Conservation (phyloP, 2,329 filamentous ascomycete genomes). For the Ceratocystis papillata region DNA sequence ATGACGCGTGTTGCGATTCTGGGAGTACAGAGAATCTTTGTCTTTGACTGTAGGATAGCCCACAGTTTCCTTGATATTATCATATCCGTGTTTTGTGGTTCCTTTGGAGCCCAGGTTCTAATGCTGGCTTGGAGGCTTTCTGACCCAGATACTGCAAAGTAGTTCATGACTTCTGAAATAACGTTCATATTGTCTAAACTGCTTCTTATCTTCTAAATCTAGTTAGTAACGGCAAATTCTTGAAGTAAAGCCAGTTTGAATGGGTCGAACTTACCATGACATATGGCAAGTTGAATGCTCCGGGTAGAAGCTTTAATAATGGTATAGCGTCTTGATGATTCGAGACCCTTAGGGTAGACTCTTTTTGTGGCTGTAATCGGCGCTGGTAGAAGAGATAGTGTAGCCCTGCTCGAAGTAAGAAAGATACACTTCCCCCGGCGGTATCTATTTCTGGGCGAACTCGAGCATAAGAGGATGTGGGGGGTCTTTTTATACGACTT, state of each 20-base stretch:
- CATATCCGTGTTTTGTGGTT: not conserved
- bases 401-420: conserved; percentile 14
- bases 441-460: not conserved
- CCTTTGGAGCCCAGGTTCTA: not conserved
- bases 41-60: conserved; percentile 22
- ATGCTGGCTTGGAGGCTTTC: conserved; percentile 20
- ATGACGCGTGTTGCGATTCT: not conserved
- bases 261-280: conserved; percentile 16
- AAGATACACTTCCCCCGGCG: not conserved
- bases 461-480: conserved; percentile 2
- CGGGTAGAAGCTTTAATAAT: conserved; percentile 22
- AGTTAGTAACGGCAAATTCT: not conserved
- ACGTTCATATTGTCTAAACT: conserved; percentile 21
- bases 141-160: conserved; percentile 23
- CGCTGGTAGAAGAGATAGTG: conserved; percentile 15
- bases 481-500: not conserved
- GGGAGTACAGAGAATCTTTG: conserved; percentile 12
- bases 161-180: conserved; percentile 22
- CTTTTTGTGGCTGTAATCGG: not conserved
- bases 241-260: not conserved
- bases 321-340: conserved; percentile 15
- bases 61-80: conserved; percentile 20
- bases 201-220: conserved; percentile 17
- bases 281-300: conserved; percentile 22
- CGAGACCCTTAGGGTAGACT: conserved; percentile 25